Percentiles rank a stretch among this genome's conserved stretches.
phyloP scores from a whole-genome alignment of 164 flowering plant genomes.

The Vitis riparia region DNA sequence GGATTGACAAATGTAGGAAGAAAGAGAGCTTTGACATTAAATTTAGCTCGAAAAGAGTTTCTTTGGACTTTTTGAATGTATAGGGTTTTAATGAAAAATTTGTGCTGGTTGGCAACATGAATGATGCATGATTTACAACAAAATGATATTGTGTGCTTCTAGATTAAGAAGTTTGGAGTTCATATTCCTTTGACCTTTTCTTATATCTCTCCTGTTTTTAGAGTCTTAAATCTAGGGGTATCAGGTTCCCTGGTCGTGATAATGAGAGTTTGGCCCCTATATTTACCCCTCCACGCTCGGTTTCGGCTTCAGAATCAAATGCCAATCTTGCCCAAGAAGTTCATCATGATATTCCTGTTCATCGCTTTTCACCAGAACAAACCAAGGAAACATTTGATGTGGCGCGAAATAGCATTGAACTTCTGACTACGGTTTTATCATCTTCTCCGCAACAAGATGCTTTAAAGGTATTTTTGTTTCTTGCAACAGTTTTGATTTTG shows the following conservation, averaged over 20 bases:
- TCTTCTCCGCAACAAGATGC: conserved; percentile 94
- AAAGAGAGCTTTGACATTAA: no score
- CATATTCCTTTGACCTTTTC: neutral
- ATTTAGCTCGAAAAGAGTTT: no score
- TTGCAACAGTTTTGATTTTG: neutral
- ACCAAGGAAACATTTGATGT: conserved; percentile 96
- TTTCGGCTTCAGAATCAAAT: conserved; percentile 43
- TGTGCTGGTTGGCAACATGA: no score
- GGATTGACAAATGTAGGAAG: no score
- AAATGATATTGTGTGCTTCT: no score
- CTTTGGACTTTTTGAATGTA: no score
- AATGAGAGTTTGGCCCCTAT: conserved; percentile 92
- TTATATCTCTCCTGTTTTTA: conserved; percentile 16
- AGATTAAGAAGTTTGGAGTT: neutral
- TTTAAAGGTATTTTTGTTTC: conserved; percentile 51
- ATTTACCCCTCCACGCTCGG: conserved; percentile 85
- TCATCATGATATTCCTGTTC: conserved; percentile 45
- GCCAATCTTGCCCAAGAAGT: conserved; percentile 37
- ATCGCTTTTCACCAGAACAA: conserved; percentile 69
- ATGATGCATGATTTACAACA: no score
- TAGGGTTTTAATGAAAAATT: no score
- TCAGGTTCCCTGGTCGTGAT: conserved; percentile 93
- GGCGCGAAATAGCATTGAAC: conserved; percentile 89
- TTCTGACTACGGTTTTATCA: conserved; percentile 85
- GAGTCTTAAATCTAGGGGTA: conserved; percentile 89